Base-by-base conservation (phyloP, 2,329 filamentous ascomycete species). In the Tolypocladium album region DNA sequence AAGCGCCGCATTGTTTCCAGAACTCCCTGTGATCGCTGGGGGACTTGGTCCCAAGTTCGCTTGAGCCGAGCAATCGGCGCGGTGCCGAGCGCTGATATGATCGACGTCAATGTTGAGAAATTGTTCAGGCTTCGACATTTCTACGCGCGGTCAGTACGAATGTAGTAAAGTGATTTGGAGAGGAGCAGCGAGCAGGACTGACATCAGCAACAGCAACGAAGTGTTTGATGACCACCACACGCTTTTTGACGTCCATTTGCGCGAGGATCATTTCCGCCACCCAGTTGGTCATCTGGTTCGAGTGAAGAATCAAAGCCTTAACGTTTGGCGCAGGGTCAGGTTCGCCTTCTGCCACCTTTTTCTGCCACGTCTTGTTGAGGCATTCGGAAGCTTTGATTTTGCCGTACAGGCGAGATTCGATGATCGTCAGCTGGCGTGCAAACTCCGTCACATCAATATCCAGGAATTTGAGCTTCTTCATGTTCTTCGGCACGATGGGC, bases 271-370 rank as follows among this genome's bases (percentile, higher is more conserved):
- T 97, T 74, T 97, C 93, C 38, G 94, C 94, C 57, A 97, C 94
- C 94, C 94, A 99, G 72, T 97, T 99, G 7, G 94, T 99, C 80
- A 99, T 87, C 74, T 97, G 93, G 70, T 99, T 99, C 0, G 94
- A 97, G 75, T 99, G 94, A 58, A 97, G 80, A 75, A 99, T 99
- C 63, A 99, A 82, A 12, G 92, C 90, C 76, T 97, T 97, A 66
- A 99, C 91, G 67, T 99, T 97, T 0, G 91, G 85, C 12, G 94
- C 92, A 40, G 92, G 90, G 68, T 96, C 92, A 7, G 88, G 83
- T 63, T 92, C 89, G 62, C 88, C 88, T 40, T 92, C 88, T 11
- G 78, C 83, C 61, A 95, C 81, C 78, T 97, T 97, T 82, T 95
- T 97, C 75, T 96, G 92, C 94, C 94, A 99, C 6, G 92, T 97